Evolutionary conservation across 1,284 basidiomycete species (phyloP).

Genomic region (Agaricales sp.): DNA sequence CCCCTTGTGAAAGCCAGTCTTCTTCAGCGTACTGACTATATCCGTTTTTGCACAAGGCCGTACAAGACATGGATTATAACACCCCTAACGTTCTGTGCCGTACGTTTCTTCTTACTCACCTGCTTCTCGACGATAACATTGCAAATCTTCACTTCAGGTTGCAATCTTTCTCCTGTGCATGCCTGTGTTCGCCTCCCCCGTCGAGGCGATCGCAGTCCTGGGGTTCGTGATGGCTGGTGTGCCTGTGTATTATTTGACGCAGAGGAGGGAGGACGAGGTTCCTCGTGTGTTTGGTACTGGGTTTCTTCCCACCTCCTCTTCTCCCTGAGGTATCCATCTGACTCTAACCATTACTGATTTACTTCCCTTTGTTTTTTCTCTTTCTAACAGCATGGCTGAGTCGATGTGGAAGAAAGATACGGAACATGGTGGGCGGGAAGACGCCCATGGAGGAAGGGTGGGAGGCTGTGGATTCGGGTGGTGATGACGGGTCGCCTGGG

Average conservation of each 20-base stretch:
- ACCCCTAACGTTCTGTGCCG: conserved; percentile 84
- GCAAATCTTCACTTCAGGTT: conserved; percentile 36
- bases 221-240: conserved; percentile 68
- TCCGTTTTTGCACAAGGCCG: conserved; percentile 41
- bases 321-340: conserved; percentile 5
- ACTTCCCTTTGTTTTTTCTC: not conserved
- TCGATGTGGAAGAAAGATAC: conserved; percentile 31
- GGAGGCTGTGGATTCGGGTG: conserved; percentile 54
- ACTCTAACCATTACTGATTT: conserved; percentile 2
- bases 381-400: conserved; percentile 29
- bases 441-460: conserved; percentile 62
- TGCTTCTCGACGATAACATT: conserved; percentile 3
- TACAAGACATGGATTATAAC: conserved; percentile 90
- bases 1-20: no score
- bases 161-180: conserved; percentile 90
- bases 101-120: conserved; percentile 27
- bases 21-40: not conserved
- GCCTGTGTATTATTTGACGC: conserved; percentile 80
- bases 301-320: conserved; percentile 6
- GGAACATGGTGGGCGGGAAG: conserved; percentile 58
- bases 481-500: no score
- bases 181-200: conserved; percentile 90
- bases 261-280: conserved; percentile 33
- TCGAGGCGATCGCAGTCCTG: conserved; percentile 80
- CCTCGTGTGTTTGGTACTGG: conserved; percentile 41